phyloP scores from a whole-genome alignment of 805 yeast species.

The Priceomyces carsonii region DNA sequence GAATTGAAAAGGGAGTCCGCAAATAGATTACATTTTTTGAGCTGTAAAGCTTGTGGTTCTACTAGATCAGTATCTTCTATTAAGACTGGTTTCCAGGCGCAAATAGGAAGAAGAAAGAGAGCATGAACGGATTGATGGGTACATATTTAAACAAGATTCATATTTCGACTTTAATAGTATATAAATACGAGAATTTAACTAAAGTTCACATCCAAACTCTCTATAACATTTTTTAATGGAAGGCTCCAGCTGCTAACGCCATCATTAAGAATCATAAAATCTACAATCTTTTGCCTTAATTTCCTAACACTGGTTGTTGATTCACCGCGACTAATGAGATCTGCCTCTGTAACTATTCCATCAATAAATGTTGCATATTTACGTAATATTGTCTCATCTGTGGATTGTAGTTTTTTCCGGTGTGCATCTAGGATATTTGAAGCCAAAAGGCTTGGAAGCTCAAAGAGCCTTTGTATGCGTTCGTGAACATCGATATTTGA shows the following conservation, averaged over 20 bases:
- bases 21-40: constrained; percentile 95
- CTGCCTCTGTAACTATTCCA: too few species aligned
- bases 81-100: constrained; percentile 99
- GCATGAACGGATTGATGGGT: constrained; percentile 18
- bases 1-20: constrained; percentile 93
- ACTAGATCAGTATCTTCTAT: constrained; percentile 95
- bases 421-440: too few species aligned
- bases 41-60: constrained; percentile 97
- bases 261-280: constrained; percentile 58
- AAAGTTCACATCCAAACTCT: constrained; percentile 11
- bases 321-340: too few species aligned
- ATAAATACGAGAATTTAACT: constrained; percentile 11
- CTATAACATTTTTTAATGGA: constrained; percentile 55
- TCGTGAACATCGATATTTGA: too few species aligned
- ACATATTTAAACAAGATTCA: constrained; percentile 2
- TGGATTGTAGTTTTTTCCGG: too few species aligned
- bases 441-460: too few species aligned
- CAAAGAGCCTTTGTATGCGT: too few species aligned
- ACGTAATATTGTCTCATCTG: too few species aligned
- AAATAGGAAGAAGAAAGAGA: constrained; percentile 86
- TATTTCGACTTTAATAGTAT: neutral
- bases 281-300: constrained; percentile 35
- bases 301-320: constrained; percentile 7
- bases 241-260: constrained; percentile 68
- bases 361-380: too few species aligned